Evolutionary conservation across 108 stramenopile species (phyloP).

Genomic region (Nitzschia inconspicua): DNA sequence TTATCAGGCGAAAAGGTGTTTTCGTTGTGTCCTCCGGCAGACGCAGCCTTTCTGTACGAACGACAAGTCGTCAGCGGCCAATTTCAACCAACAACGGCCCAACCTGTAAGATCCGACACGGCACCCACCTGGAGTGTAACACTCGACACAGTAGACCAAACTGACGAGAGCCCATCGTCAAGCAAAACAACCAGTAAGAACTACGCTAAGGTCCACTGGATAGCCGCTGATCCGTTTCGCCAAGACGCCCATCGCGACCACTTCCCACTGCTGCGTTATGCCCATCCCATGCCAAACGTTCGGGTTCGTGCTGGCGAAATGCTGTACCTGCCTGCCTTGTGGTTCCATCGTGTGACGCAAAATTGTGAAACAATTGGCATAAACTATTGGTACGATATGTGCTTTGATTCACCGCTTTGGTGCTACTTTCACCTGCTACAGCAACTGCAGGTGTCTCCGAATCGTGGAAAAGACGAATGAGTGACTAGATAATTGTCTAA

Average conservation of each 20-base stretch:
- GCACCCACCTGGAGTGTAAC: conserved; percentile 2
- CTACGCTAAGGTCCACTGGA: conserved; percentile 42
- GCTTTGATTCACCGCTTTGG: conserved; percentile 81
- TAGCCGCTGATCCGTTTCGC: conserved; percentile 43
- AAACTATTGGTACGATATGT: conserved; percentile 97
- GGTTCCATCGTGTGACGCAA: conserved; percentile 95
- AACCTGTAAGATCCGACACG: too few relatives aligned
- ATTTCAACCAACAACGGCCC: too few relatives aligned
- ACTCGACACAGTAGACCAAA: background rate
- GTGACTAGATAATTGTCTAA: too few relatives aligned
- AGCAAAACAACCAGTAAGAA: conserved; percentile 1
- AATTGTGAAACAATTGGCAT: conserved; percentile 87
- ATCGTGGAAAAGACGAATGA: too few relatives aligned
- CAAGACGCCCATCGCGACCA: conserved; percentile 16
- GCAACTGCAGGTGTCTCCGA: conserved; percentile 24
- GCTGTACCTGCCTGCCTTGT: conserved; percentile 90
- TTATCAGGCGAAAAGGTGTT: conserved; percentile 91
- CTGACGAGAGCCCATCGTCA: too few relatives aligned
- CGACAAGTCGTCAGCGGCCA: conserved; percentile 5
- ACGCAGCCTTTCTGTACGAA: conserved; percentile 72
- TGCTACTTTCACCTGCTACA: conserved; percentile 75
- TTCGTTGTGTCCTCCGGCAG: conserved; percentile 84
- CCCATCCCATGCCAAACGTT: conserved; percentile 43
- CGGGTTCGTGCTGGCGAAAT: conserved; percentile 47
- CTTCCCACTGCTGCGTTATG: conserved; percentile 37